Percentiles rank a stretch among this genome's conserved stretches.
Evolutionary conservation across 176 grass and related monocot species (phyloP).

Genomic region (Bromus sterilis): DNA sequence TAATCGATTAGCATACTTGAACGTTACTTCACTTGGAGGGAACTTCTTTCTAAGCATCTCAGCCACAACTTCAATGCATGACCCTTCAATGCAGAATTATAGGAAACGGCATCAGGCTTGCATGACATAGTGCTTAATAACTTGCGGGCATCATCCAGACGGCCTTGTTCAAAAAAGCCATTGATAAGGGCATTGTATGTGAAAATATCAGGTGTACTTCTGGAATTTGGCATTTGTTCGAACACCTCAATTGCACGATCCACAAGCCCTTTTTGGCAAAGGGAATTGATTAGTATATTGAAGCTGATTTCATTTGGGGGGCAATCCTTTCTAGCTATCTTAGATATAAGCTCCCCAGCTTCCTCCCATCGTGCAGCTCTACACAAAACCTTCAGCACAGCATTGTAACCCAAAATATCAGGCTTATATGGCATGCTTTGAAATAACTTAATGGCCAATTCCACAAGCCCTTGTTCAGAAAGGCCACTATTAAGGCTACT

Average conservation of each 20-base stretch:
- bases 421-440: conserved; percentile 35
- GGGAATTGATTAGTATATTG: conserved; percentile 37
- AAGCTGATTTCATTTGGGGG: conserved; percentile 42
- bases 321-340: conserved; percentile 24
- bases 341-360: conserved; percentile 32
- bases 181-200: conserved; percentile 44
- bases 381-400: conserved; percentile 32
- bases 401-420: conserved; percentile 37
- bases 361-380: conserved; percentile 25
- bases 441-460: conserved; percentile 30
- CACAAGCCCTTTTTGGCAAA: conserved; percentile 35
- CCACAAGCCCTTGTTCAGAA: conserved; percentile 40
- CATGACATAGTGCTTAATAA: conserved; percentile 35
- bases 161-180: conserved; percentile 35
- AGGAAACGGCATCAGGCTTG: conserved; percentile 35
- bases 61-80: conserved; percentile 28
- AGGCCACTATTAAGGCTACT: conserved; percentile 40
- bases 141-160: conserved; percentile 21
- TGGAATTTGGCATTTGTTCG: conserved; percentile 34
- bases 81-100: conserved; percentile 43
- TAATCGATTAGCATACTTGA: conserved; percentile 28
- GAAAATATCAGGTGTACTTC: conserved; percentile 33
- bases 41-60: conserved; percentile 44
- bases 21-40: conserved; percentile 43
- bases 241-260: conserved; percentile 30